phyloP scores from a whole-genome alignment of 2,329 filamentous ascomycete genomes.

The Trichoderma atrobrunneum region DNA sequence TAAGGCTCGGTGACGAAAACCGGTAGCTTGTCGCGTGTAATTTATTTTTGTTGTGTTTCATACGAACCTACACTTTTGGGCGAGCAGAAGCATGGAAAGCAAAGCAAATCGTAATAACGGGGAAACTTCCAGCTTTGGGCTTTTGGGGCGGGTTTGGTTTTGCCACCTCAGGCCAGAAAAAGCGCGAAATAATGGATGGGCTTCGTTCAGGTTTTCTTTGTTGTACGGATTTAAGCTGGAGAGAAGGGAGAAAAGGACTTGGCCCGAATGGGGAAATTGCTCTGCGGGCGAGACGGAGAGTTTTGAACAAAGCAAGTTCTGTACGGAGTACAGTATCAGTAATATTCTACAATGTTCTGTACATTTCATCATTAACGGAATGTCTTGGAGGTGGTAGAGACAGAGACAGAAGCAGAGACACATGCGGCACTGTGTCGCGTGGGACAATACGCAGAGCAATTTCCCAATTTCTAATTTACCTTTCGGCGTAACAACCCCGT shows the following conservation, averaged over 20 bases:
- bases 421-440: slow-evolving; percentile 9
- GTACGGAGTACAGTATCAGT: too few species aligned
- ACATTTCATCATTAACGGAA: not conserved
- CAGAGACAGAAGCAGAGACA: not conserved
- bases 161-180: not conserved
- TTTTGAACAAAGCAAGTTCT: not conserved
- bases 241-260: not conserved
- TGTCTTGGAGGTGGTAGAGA: not conserved
- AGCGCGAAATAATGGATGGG: not conserved
- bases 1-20: slow-evolving; percentile 17
- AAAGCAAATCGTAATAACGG: not conserved
- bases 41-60: not conserved
- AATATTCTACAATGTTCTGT: not conserved
- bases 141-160: not conserved
- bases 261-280: not conserved
- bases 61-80: not conserved
- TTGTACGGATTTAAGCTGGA: not conserved
- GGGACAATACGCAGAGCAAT: not conserved
- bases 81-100: not conserved
- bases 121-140: not conserved
- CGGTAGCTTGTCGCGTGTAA: slow-evolving; percentile 17
- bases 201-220: not conserved
- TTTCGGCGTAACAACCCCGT: not conserved
- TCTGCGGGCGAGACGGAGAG: not conserved
- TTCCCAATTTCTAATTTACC: not conserved